Base-by-base conservation (phyloP, 805 yeast genomes). In the Grigorovia transvaalensis region DNA sequence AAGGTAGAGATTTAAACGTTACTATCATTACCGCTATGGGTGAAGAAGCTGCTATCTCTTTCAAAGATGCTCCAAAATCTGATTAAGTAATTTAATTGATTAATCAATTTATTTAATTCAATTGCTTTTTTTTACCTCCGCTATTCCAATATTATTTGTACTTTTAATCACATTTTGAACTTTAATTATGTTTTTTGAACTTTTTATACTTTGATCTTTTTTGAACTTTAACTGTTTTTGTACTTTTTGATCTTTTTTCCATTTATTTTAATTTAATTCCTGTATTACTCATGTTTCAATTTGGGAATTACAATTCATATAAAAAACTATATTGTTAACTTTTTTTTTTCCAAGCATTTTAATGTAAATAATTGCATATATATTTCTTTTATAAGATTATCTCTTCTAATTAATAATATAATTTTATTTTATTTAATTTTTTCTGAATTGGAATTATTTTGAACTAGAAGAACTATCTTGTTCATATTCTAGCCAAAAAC, bases 1-100 rank as follows among this genome's bases (percentile, higher is more conserved):
- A 88, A 59, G 98, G 97, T 76, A 93, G 91, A 84, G 99, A 93
- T 73, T 82, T 93, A 73, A 77, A 87, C 70, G 96, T 93, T 69
- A 89, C 99, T 71, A 86, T 93, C 79, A 86, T 93, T 76, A 76
- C 96, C 62, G 95, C 99, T 67, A 93, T 93, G 99, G 95, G 88
- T 75, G 99, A 93, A 83, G 99, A 93, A 82, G 97, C 98, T 73
- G 95, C 96, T 68, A 85, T 93, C 72, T 84, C 97, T 69, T 87
- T 77, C 91, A 93, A 91, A 85, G 99, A 93, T 79, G 96, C 98
- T 72, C 96, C 98, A 77, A 87, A 85, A 71, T 59, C 66, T 57
- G 67, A 64, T 58, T 70, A 65, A 57, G 50, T 45, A 4, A 38
- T 9, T 38, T 38, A 38, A 38, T 38, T 38, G 8, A 38, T 15